Evolutionary conservation across 2,329 filamentous ascomycete species (phyloP).

Genomic region (Talaromyces sp.): DNA sequence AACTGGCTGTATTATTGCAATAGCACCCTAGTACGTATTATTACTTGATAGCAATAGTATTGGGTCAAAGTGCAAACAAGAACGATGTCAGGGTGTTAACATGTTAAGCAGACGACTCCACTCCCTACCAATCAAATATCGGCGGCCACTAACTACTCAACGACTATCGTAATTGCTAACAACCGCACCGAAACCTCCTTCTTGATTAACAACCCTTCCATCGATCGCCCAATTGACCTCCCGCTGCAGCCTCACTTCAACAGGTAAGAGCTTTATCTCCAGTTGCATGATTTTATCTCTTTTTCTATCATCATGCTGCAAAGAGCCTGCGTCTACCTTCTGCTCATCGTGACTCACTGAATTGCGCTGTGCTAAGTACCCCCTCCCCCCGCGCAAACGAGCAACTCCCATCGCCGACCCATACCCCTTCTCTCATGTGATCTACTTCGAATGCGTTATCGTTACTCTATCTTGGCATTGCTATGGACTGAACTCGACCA

Average conservation of each 20-base stretch:
- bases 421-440: not conserved
- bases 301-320: not conserved
- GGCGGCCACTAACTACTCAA: conserved; percentile 1
- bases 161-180: not conserved
- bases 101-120: not conserved
- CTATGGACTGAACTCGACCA: not conserved
- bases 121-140: not conserved
- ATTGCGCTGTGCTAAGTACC: conserved; percentile 3
- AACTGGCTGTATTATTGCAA: not conserved
- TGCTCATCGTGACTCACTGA: conserved; percentile 2
- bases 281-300: not conserved
- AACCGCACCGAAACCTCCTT: conserved; percentile 7
- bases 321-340: not conserved
- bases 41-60: not conserved
- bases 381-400: conserved; percentile 17
- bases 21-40: not conserved
- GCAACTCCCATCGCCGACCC: conserved; percentile 8
- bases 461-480: not conserved
- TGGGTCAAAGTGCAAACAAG: not conserved
- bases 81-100: not conserved
- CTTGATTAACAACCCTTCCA: not conserved
- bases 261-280: not conserved
- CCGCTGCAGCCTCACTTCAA: not conserved
- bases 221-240: not conserved
- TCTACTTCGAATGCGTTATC: not conserved